Evolutionary conservation across 2,329 filamentous ascomycete species (phyloP).

Genomic region (Apiospora sp.): DNA sequence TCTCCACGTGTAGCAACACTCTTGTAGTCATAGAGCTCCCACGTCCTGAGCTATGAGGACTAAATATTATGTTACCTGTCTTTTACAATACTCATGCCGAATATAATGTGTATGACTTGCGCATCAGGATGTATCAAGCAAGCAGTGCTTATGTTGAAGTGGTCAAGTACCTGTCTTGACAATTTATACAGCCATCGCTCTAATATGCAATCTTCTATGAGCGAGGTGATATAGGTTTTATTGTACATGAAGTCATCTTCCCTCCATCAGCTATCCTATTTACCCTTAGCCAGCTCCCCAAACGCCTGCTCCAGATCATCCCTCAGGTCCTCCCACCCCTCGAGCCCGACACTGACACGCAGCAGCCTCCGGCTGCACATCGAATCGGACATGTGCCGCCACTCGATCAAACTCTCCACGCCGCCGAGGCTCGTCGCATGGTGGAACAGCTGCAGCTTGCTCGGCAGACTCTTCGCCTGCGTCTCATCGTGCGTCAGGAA

Average conservation of each 20-base stretch:
- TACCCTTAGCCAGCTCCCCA: conserved; percentile 53
- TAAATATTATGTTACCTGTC: not conserved
- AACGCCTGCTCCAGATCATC: conserved; percentile 77
- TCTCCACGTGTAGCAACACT: not conserved
- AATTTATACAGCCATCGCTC: not conserved
- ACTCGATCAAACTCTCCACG: conserved; percentile 96
- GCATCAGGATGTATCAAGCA: not conserved
- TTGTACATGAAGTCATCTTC: not conserved
- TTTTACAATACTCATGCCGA: too few relatives aligned
- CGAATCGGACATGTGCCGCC: conserved; percentile 87
- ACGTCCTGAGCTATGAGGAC: not conserved
- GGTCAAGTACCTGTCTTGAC: not conserved
- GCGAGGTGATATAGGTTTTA: not conserved
- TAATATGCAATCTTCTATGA: not conserved
- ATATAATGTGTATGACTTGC: not conserved
- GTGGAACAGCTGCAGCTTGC: conserved; percentile 83
- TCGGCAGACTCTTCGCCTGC: conserved; percentile 75
- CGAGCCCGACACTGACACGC: conserved; percentile 85
- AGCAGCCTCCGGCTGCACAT: conserved; percentile 76
- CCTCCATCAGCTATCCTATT: not conserved
- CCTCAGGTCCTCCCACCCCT: conserved; percentile 84
- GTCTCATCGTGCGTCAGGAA: conserved; percentile 69
- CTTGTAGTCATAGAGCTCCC: not conserved
- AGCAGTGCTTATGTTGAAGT: not conserved
- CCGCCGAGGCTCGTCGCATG: conserved; percentile 95